Percentiles rank a stretch among this genome's conserved stretches.
Conservation (phyloP, 108 stramenopile genomes). For the Aurantiochytrium sp. region DNA sequence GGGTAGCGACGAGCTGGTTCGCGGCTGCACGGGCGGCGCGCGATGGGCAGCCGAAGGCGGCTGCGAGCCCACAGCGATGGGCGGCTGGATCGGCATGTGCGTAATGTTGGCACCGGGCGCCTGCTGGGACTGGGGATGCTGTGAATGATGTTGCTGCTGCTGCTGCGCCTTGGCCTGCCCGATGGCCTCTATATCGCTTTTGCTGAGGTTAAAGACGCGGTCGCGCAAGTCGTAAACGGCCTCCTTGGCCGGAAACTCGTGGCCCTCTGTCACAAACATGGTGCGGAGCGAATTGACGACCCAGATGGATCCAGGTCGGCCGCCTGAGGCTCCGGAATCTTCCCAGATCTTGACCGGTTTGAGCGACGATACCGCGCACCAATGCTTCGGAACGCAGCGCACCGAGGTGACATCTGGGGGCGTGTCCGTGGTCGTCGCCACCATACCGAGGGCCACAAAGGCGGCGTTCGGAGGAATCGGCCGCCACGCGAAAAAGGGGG, state of each 20-base stretch:
- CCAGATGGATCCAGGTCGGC: conserved; percentile 2
- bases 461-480: conserved; percentile 50
- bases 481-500: conserved; percentile 52
- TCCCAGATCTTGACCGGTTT: conserved; percentile 47
- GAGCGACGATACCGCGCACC: conserved; percentile 44
- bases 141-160: too few relatives aligned
- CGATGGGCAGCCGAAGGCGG: too few relatives aligned
- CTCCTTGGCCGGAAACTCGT: not conserved
- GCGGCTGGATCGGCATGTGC: too few relatives aligned
- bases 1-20: too few relatives aligned
- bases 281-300: conserved; percentile 1
- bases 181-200: not conserved
- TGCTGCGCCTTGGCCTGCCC: not conserved
- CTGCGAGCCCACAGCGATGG: too few relatives aligned
- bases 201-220: not conserved
- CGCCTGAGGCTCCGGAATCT: not conserved
- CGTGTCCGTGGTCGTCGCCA: conserved; percentile 48
- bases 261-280: not conserved
- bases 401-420: conserved; percentile 44
- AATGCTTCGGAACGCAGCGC: conserved; percentile 51
- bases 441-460: conserved; percentile 57
- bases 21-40: too few relatives aligned
- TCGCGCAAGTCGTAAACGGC: not conserved
- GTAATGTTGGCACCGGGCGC: too few relatives aligned
- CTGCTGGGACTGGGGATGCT: too few relatives aligned